These are phyloP conservation scores for Pseudocercospora fijiensis DNA, from an alignment of 2,329 filamentous ascomycete species.

Conservation along the genomic window DNA sequence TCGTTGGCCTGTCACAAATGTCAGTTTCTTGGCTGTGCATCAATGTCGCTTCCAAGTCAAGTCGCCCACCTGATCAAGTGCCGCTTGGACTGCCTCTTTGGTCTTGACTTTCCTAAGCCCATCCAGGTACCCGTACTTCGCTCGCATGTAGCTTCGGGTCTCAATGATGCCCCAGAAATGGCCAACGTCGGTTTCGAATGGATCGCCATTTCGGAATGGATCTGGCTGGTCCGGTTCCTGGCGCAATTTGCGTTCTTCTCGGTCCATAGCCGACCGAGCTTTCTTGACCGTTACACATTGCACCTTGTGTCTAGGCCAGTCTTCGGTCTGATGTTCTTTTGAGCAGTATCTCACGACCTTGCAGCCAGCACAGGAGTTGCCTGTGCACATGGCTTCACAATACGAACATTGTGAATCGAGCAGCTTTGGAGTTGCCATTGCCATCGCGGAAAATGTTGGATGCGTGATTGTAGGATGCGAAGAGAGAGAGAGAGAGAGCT, in stretches of 20 bases:
- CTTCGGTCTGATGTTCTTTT: background rate
- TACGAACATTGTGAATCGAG: background rate
- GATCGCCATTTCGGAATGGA: background rate
- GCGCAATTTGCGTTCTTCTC: background rate
- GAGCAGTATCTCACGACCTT: background rate
- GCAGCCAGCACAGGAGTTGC: background rate
- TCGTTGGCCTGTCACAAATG: background rate
- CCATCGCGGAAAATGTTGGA: background rate
- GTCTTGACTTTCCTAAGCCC: background rate
- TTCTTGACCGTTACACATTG: background rate
- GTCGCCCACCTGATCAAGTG: background rate
- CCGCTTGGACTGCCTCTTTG: constrained; percentile 6
- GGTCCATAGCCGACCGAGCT: background rate
- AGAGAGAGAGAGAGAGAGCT: too few species aligned
- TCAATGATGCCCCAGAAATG: constrained; percentile 12
- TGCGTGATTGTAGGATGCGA: too few species aligned
- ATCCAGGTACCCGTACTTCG: background rate
- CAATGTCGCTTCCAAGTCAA: too few species aligned
- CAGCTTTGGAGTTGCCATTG: background rate
- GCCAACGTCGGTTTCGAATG: background rate
- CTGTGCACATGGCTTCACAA: background rate
- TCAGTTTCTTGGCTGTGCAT: too few species aligned
- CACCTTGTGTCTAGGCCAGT: background rate
- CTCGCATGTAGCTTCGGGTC: constrained; percentile 9
- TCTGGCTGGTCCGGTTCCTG: background rate